These are phyloP conservation scores for Colletotrichum tamarilloi DNA, from an alignment of 2,329 filamentous ascomycete species.

Conservation along the genomic window DNA sequence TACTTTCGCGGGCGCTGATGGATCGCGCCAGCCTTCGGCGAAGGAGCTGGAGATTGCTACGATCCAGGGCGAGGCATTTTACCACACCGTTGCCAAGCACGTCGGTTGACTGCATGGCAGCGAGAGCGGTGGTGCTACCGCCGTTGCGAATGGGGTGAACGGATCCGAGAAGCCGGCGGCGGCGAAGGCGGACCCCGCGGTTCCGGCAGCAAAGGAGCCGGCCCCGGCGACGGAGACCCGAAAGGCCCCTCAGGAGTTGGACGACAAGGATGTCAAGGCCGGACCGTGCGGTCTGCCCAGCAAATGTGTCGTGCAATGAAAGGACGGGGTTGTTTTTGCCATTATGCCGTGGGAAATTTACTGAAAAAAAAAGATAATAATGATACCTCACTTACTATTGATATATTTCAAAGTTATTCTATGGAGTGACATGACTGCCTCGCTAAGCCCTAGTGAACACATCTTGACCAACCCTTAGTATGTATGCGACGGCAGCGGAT, in stretches of 20 bases:
- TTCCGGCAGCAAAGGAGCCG: slow-evolving; percentile 8
- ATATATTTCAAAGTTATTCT: not conserved
- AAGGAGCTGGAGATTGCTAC: slow-evolving; percentile 84
- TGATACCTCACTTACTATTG: not conserved
- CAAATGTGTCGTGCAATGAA: slow-evolving; percentile 77
- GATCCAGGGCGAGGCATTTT: slow-evolving; percentile 88
- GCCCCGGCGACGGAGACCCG: slow-evolving; percentile 14
- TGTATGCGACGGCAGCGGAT: too few species aligned
- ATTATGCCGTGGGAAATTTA: not conserved
- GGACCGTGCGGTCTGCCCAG: slow-evolving; percentile 82
- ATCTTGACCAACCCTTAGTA: too few species aligned
- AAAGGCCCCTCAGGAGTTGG: slow-evolving; percentile 44
- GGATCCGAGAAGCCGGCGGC: slow-evolving; percentile 36
- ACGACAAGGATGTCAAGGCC: slow-evolving; percentile 53
- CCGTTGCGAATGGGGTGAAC: slow-evolving; percentile 37
- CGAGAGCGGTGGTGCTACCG: slow-evolving; percentile 41
- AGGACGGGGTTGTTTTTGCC: too few species aligned
- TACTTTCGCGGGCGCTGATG: slow-evolving; percentile 83
- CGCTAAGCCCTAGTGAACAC: too few species aligned
- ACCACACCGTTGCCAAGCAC: slow-evolving; percentile 77
- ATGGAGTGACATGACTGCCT: too few species aligned
- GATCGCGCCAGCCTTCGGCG: slow-evolving; percentile 81
- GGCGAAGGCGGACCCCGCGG: not conserved
- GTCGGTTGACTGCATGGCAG: slow-evolving; percentile 82
- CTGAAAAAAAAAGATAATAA: not conserved